phyloP scores from a whole-genome alignment of 2,329 filamentous ascomycete genomes.

The Paraphoma chrysanthemicola region DNA sequence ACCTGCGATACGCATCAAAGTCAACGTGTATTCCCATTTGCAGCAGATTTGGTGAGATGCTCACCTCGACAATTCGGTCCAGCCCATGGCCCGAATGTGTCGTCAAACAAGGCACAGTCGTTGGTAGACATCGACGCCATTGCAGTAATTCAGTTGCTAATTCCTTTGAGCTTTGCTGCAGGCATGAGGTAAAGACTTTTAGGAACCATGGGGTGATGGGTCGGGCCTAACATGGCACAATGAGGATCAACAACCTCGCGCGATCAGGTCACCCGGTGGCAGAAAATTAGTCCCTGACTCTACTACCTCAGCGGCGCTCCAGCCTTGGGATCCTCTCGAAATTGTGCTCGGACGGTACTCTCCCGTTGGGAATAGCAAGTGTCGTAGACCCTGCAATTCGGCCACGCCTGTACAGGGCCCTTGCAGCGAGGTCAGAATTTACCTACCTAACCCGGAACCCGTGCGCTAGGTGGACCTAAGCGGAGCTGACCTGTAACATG shows the following conservation, averaged over 20 bases:
- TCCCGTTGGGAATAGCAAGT: constrained; percentile 11
- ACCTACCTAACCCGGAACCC: constrained; percentile 3
- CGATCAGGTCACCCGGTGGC: constrained; percentile 28
- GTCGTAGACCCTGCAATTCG: constrained; percentile 13
- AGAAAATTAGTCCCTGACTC: constrained; percentile 18
- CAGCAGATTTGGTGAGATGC: not conserved
- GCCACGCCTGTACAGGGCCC: constrained; percentile 1
- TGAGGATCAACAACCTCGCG: constrained; percentile 12
- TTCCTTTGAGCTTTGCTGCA: constrained; percentile 20
- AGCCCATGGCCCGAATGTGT: constrained; percentile 42
- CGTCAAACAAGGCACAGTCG: constrained; percentile 33
- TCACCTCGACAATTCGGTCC: constrained; percentile 40
- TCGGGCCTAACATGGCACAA: constrained; percentile 17
- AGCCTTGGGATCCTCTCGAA: constrained; percentile 13
- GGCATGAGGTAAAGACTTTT: constrained; percentile 27
- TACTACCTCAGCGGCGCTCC: constrained; percentile 28
- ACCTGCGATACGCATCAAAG: not conserved
- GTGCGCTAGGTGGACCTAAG: constrained; percentile 12
- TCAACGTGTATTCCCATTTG: too few species aligned
- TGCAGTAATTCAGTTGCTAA: constrained; percentile 22
- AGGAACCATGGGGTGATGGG: constrained; percentile 22
- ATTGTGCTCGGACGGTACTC: constrained; percentile 17
- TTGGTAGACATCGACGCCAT: constrained; percentile 29
- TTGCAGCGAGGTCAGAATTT: not conserved
- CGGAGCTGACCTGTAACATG: constrained; percentile 5